Percentiles rank a stretch among this genome's conserved stretches.
Evolutionary conservation across 495 filamentous ascomycete genomes (phyloP).

Genomic region (Penicillium dipodomyicola): DNA sequence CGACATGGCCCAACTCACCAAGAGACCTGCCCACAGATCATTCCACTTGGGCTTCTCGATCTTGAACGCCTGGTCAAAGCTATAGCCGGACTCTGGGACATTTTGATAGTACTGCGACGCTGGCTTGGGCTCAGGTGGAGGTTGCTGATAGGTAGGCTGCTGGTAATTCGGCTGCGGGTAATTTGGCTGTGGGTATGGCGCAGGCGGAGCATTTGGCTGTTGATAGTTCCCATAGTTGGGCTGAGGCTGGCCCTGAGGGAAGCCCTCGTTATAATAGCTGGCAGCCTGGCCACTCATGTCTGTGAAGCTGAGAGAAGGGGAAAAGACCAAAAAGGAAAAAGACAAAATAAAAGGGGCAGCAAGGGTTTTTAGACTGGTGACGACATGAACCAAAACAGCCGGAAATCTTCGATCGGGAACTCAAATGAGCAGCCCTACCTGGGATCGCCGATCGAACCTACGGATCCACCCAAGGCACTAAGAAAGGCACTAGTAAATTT

Average conservation of each 20-base stretch:
- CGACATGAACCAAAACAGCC: background rate
- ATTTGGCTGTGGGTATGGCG: constrained; percentile 1
- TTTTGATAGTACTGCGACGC: constrained; percentile 29
- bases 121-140: constrained; percentile 29
- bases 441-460: too few species aligned
- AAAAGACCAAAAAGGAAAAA: constrained; percentile 7
- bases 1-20: constrained; percentile 46
- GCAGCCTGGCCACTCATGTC: constrained; percentile 46
- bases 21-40: constrained; percentile 80
- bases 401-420: too few species aligned
- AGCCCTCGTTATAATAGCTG: constrained; percentile 39
- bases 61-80: constrained; percentile 76
- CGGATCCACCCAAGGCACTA: background rate
- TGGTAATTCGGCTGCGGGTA: constrained; percentile 22
- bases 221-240: constrained; percentile 17
- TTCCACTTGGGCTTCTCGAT: constrained; percentile 81
- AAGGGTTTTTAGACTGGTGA: background rate
- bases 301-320: constrained; percentile 10
- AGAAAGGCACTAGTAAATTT: too few species aligned
- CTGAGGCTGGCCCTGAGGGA: constrained; percentile 24
- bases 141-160: constrained; percentile 11
- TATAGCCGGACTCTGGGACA: constrained; percentile 32
- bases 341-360: background rate
- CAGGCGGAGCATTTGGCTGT: constrained; percentile 6
- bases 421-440: too few species aligned